Evolutionary conservation across 2,329 filamentous ascomycete genomes (phyloP).

Genomic region (Bipolaris oryzae): DNA sequence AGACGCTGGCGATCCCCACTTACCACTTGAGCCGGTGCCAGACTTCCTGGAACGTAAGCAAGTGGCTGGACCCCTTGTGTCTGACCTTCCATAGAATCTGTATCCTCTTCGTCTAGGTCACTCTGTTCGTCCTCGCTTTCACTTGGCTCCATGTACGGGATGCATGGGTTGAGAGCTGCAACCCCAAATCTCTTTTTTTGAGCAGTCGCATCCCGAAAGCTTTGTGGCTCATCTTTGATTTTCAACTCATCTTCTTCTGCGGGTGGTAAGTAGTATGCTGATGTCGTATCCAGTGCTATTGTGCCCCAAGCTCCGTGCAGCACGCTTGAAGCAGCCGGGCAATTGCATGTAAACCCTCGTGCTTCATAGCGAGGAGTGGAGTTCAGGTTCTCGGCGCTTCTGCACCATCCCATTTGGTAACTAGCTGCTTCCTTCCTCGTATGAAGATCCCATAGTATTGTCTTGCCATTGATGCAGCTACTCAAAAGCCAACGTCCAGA

Average conservation of each 20-base stretch:
- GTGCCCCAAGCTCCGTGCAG: constrained; percentile 38
- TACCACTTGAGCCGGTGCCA: not conserved
- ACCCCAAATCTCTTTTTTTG: constrained; percentile 15
- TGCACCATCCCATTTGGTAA: constrained; percentile 37
- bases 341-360: constrained; percentile 17
- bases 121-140: constrained; percentile 1
- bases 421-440: constrained; percentile 18
- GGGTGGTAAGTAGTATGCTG: constrained; percentile 26
- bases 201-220: constrained; percentile 18
- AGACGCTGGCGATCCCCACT: not conserved
- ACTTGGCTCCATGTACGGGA: not conserved
- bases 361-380: constrained; percentile 10
- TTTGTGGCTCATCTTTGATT: not conserved
- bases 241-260: not conserved
- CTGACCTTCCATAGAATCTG: not conserved
- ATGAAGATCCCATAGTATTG: constrained; percentile 56
- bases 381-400: constrained; percentile 13
- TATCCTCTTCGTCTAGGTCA: not conserved
- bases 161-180: not conserved
- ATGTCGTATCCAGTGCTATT: constrained; percentile 35
- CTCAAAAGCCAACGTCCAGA: constrained; percentile 63
- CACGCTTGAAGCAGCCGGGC: constrained; percentile 6
- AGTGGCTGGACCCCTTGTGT: not conserved
- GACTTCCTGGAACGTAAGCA: not conserved
- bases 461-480: constrained; percentile 60